Evolutionary conservation across 2,329 filamentous ascomycete species (phyloP), one percentile per base, ranked within the genome.

Genomic region (Colletotrichum spaethianum): DNA sequence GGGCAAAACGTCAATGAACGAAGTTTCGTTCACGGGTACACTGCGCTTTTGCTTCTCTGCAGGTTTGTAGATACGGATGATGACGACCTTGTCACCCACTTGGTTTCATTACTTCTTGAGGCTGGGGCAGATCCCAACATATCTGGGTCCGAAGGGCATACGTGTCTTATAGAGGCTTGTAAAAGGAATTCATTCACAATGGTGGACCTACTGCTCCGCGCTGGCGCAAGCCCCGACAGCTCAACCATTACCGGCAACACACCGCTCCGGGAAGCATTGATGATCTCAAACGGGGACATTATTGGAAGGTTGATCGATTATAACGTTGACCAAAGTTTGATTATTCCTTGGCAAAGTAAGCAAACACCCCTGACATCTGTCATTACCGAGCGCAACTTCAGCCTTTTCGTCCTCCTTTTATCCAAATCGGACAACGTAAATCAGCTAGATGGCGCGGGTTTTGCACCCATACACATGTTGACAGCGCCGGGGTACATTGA

Each of bases 121-220:
- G 73, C 72, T 16, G 73, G 74, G 52, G 75, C 75, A 23, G 28
- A 66, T 23, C 55, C 72, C 1, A 72, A 76, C 11, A 53, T 72
- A 23, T 67, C 70, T 4, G 68, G 70, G 20, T 50, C 42, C 9
- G 31, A 57, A n/a, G 75, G 75, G 8, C 31, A 48, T 14, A 75
- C 70, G 11, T 67, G 70, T 20, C 44, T 76, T 5, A 64, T 69
- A 56, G 60, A 59, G n/a, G 75, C 74, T 9, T 71, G 70, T 28
- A 50, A 42, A 20, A 67, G 36, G 11, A 62, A 59, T 9, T 68
- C 73, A 12, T 16, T 26, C 14, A 40, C 55, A 1, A 42, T 77
- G 31, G 70, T 75, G 1, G 26, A 40, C 31, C n/a, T 71, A 38
- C 67, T 77, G 20, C 63, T 77, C 16, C 38, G 48, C 16, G 26